Evolutionary conservation across 2,329 filamentous ascomycete genomes (phyloP).

Genomic region (Clarireedia hainanense): DNA sequence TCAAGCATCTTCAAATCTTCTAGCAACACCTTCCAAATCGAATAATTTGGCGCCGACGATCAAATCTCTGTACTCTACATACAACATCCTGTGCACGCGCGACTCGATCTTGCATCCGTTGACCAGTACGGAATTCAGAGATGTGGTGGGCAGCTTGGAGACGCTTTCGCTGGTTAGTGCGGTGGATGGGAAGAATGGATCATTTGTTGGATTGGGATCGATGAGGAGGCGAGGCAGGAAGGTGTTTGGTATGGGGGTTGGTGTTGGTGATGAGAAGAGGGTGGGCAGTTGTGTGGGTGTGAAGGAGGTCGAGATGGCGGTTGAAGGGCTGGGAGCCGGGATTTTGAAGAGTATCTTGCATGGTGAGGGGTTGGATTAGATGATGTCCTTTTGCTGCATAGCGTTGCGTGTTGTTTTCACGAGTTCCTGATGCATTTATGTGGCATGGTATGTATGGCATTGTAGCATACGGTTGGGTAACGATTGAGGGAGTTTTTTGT

Average conservation of each 20-base stretch:
- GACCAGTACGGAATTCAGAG: constrained; percentile 85
- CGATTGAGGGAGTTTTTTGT: background rate
- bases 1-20: constrained; percentile 37
- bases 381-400: background rate
- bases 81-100: constrained; percentile 71
- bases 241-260: constrained; percentile 37
- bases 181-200: constrained; percentile 63
- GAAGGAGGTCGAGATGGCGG: constrained; percentile 65
- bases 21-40: constrained; percentile 53
- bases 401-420: background rate
- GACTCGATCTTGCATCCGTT: constrained; percentile 88
- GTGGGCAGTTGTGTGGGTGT: constrained; percentile 75
- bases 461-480: background rate
- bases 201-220: constrained; percentile 55
- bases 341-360: constrained; percentile 56
- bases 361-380: constrained; percentile 31
- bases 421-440: background rate
- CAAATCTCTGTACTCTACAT: constrained; percentile 77
- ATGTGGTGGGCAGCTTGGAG: constrained; percentile 84
- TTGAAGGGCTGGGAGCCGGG: constrained; percentile 54
- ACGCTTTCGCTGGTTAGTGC: constrained; percentile 71
- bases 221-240: constrained; percentile 63
- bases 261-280: constrained; percentile 62
- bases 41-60: constrained; percentile 65
- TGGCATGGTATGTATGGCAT: background rate